Conservation (phyloP, 192 early-diverging fungal species). For the Backusella sp. region DNA sequence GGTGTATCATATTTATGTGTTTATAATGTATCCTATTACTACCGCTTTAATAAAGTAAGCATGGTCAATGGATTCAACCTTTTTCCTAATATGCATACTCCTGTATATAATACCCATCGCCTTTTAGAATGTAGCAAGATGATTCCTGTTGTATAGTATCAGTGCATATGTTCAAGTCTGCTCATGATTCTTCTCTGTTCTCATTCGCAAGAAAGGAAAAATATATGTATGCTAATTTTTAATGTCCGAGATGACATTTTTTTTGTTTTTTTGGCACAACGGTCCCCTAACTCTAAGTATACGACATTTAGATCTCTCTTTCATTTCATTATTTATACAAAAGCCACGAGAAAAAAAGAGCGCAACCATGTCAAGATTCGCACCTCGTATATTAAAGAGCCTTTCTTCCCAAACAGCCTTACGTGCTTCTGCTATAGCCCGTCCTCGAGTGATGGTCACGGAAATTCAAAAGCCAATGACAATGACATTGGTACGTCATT, state of each 20-base stretch:
- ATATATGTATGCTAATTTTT: background rate
- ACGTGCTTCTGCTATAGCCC: background rate
- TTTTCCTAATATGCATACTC: too few species aligned
- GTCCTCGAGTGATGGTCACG: background rate
- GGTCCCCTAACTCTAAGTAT: background rate
- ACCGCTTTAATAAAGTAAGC: too few species aligned
- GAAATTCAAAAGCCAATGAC: background rate
- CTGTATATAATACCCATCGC: too few species aligned
- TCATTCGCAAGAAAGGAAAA: too few species aligned
- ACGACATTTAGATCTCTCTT: background rate
- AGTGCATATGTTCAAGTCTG: too few species aligned
- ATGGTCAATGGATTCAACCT: too few species aligned
- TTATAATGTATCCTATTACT: too few species aligned
- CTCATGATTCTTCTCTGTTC: too few species aligned
- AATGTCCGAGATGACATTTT: background rate
- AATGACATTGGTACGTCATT: conserved; percentile 8
- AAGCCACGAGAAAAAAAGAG: background rate
- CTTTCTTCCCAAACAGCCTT: background rate
- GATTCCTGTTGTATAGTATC: too few species aligned
- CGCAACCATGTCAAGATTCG: background rate
- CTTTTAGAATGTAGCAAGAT: too few species aligned
- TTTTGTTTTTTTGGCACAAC: background rate
- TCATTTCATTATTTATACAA: background rate
- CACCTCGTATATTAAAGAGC: background rate
- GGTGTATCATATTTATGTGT: too few species aligned